These are phyloP conservation scores for Torrubiella hemipterigena DNA, from an alignment of 2,329 filamentous ascomycete genomes.

Conservation along the genomic window DNA sequence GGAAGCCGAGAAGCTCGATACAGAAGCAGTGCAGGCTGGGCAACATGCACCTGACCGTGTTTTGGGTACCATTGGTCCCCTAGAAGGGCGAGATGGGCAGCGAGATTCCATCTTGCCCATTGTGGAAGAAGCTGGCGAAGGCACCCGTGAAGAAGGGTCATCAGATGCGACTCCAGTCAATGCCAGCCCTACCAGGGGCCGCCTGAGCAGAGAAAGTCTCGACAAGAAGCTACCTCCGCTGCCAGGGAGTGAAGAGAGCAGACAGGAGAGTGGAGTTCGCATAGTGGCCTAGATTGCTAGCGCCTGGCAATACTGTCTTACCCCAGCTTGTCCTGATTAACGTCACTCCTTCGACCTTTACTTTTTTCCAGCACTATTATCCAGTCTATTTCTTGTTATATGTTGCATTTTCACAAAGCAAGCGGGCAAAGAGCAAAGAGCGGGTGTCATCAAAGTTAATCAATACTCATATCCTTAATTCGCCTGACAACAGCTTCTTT, in stretches of 20 bases:
- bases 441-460: too few species aligned
- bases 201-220: constrained; percentile 11
- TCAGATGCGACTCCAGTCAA: constrained; percentile 25
- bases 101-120: constrained; percentile 57
- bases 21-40: constrained; percentile 35
- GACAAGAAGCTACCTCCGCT: constrained; percentile 26
- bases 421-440: too few species aligned
- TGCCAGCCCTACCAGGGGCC: constrained; percentile 23
- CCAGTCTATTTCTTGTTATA: too few species aligned
- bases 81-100: constrained; percentile 41
- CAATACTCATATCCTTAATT: constrained; percentile 2
- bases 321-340: too few species aligned
- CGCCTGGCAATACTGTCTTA: too few species aligned
- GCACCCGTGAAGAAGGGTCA: constrained; percentile 35
- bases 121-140: constrained; percentile 82
- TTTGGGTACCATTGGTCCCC: constrained; percentile 25
- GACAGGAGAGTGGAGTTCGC: not conserved
- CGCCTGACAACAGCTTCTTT: not conserved
- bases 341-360: too few species aligned
- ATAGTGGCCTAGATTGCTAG: not conserved
- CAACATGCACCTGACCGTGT: constrained; percentile 55
- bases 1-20: constrained; percentile 20
- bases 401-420: too few species aligned
- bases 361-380: too few species aligned
- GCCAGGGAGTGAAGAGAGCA: too few species aligned